Base-by-base conservation (phyloP, 2,329 filamentous ascomycete genomes). In the Botrytis tulipae region DNA sequence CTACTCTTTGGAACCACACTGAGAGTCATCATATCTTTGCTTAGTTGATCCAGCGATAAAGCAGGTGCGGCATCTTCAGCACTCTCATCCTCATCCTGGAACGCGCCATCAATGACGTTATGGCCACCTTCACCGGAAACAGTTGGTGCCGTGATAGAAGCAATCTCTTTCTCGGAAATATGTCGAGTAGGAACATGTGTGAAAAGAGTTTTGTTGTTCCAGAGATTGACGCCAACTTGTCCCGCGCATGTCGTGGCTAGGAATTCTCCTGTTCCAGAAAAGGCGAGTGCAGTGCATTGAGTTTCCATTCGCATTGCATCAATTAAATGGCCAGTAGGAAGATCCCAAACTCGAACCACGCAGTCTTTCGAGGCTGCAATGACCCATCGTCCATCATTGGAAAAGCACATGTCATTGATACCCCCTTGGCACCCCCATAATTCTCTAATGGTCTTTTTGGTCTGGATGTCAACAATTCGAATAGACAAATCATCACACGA, bases 181-280 rank as follows among this genome's bases (percentile, higher is more conserved):
- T 96, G 93, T 32, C 92, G 87, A 1, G 94, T 97, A 0, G 95
- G 91, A 0, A 97, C 90, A 78, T 97, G 94, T 73, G 91, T 93
- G 85, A 97, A 99, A 1, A 98, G 86, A 0, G 92, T 92, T 80
- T 93, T 93, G 83, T 99, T 99, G 35, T 93, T 98, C 95, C 96
- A 99, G 66, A 99, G 89, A 77, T 93, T 91, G n/a, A 99, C 91
- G 20, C 96, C 96, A 1, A 97, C 88, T 76, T 91, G 90, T 73
- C 92, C 92, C 71, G 94, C 90, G 71, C 94, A 91, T 0, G 94
- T 92, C 5, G 95, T 96, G 5, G 96, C 96, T n/a, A 99, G 87
- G 79, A 94, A 98, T 80, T 99, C 96, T 22, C 95, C 96, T 0
- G 94, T 97, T 1, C 87, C 87, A 0, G 96, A 97, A 85, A 98